These are phyloP conservation scores for Boletus reticulatus DNA, from an alignment of 768 basidiomycete genomes.

Conservation along the genomic window DNA sequence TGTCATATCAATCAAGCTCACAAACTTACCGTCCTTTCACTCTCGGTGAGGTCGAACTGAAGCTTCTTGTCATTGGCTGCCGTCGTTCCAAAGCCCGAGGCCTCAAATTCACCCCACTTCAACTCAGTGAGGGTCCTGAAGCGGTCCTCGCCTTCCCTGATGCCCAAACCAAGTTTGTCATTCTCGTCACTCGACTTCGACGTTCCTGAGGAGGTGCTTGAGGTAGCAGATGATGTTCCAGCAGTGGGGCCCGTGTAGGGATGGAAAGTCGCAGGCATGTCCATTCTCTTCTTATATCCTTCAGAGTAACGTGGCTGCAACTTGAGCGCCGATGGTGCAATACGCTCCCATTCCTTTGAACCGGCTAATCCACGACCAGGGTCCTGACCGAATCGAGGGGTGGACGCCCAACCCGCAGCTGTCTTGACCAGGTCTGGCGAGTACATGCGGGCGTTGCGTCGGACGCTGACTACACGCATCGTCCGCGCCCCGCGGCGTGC, in stretches of 20 bases:
- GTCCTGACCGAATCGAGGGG: constrained; percentile 27
- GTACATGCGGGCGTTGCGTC: constrained; percentile 85
- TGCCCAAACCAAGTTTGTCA: constrained; percentile 32
- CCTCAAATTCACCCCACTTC: constrained; percentile 91
- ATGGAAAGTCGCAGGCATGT: constrained; percentile 57
- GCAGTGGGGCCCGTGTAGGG: constrained; percentile 39
- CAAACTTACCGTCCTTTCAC: constrained; percentile 59
- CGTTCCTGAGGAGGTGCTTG: constrained; percentile 38
- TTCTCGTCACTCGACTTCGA: constrained; percentile 33
- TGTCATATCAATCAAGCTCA: neutral
- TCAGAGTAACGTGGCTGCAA: constrained; percentile 71
- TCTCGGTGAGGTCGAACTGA: constrained; percentile 91
- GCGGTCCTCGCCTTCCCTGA: constrained; percentile 56
- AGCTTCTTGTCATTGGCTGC: constrained; percentile 64
- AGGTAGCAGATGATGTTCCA: constrained; percentile 40
- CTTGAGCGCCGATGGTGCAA: constrained; percentile 60
- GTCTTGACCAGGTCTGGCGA: constrained; percentile 79
- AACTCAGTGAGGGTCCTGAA: constrained; percentile 83
- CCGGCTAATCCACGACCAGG: constrained; percentile 39
- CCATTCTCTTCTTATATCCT: constrained; percentile 73
- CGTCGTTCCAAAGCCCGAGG: constrained; percentile 68
- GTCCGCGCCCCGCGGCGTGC: constrained; percentile 76
- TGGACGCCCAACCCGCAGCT: constrained; percentile 46
- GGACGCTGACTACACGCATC: constrained; percentile 72
- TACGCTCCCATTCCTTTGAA: constrained; percentile 77